phyloP scores from a whole-genome alignment of 1,139 yeast genomes.

The Keqinozyma sinolaborantium region DNA sequence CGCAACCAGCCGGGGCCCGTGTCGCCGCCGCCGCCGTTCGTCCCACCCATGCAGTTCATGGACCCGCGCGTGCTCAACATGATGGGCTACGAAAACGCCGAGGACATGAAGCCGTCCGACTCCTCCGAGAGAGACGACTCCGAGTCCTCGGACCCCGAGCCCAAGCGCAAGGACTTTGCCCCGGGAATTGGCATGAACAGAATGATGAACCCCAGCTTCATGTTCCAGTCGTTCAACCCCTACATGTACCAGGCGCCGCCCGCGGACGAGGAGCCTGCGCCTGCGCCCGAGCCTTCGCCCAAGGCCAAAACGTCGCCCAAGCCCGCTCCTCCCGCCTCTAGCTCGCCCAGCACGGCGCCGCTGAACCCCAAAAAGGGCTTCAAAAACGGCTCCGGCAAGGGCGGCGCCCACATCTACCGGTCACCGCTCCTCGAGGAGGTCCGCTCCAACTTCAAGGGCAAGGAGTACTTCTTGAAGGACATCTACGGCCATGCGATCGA shows the following conservation, averaged over 20 bases:
- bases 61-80: constrained; percentile 32
- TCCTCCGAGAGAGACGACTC: constrained; percentile 3
- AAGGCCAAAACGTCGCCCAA: constrained; percentile 1
- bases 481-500: constrained; percentile 87
- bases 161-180: constrained; percentile 10
- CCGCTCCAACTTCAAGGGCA: constrained; percentile 62
- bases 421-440: constrained; percentile 87
- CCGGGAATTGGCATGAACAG: constrained; percentile 44
- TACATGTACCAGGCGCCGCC: constrained; percentile 40
- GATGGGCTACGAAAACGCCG: constrained; percentile 17
- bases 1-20: constrained; percentile 15
- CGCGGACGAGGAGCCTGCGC: constrained; percentile 11
- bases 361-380: constrained; percentile 2
- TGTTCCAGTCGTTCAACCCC: constrained; percentile 50
- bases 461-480: constrained; percentile 63
- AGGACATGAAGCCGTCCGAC: constrained; percentile 5
- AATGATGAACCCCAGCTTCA: constrained; percentile 28
- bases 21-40: constrained; percentile 40
- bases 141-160: constrained; percentile 1
- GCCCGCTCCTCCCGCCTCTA: constrained; percentile 1
- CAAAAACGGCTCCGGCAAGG: constrained; percentile 12
- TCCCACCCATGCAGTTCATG: constrained; percentile 37
- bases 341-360: constrained; percentile 3
- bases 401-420: constrained; percentile 52
- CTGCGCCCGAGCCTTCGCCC: not conserved